A percentile compares a stretch with the other conserved stretches of the same genome.
phyloP scores from a whole-genome alignment of 805 yeast species.

The Millerozyma acaciae region DNA sequence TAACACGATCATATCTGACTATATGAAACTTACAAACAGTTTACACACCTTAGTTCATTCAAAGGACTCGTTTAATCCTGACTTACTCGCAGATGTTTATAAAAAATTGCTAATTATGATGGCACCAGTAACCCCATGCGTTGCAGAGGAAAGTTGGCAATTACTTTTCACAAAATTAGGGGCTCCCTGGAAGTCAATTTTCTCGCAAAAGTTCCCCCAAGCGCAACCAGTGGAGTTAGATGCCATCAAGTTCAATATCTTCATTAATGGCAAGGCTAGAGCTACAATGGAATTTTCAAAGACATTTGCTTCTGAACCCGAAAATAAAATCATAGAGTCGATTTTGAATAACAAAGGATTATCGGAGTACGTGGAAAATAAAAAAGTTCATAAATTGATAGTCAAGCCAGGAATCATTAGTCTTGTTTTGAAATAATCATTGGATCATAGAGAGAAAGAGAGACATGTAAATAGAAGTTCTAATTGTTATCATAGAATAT shows the following conservation, averaged over 20 bases:
- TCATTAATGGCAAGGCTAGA: slow-evolving; percentile 70
- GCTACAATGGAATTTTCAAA: slow-evolving; percentile 37
- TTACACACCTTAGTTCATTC: slow-evolving; percentile 38
- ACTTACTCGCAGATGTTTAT: slow-evolving; percentile 46
- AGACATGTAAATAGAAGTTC: slow-evolving; percentile 6
- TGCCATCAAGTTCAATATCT: slow-evolving; percentile 47
- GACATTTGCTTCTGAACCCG: slow-evolving; percentile 32
- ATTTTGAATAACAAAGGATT: slow-evolving; percentile 33
- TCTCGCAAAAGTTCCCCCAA: slow-evolving; percentile 64
- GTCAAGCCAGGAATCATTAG: slow-evolving; percentile 49
- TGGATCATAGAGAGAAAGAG: no score
- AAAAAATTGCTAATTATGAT: slow-evolving; percentile 56
- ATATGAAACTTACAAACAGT: slow-evolving; percentile 73
- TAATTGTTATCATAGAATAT: slow-evolving; percentile 4
- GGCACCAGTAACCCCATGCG: slow-evolving; percentile 79
- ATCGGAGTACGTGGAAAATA: slow-evolving; percentile 38
- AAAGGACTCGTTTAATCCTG: slow-evolving; percentile 25
- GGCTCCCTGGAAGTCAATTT: slow-evolving; percentile 45
- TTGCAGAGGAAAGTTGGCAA: slow-evolving; percentile 82
- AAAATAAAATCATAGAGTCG: slow-evolving; percentile 32
- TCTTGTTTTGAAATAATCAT: slow-evolving; percentile 27
- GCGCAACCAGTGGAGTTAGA: slow-evolving; percentile 38
- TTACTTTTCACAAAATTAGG: slow-evolving; percentile 24
- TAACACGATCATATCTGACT: slow-evolving; percentile 85
- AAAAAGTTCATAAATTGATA: slow-evolving; percentile 50